Evolutionary conservation across 2,329 filamentous ascomycete species (phyloP), one percentile per base, ranked within the genome.

Genomic region (Leptographium flavum): DNA sequence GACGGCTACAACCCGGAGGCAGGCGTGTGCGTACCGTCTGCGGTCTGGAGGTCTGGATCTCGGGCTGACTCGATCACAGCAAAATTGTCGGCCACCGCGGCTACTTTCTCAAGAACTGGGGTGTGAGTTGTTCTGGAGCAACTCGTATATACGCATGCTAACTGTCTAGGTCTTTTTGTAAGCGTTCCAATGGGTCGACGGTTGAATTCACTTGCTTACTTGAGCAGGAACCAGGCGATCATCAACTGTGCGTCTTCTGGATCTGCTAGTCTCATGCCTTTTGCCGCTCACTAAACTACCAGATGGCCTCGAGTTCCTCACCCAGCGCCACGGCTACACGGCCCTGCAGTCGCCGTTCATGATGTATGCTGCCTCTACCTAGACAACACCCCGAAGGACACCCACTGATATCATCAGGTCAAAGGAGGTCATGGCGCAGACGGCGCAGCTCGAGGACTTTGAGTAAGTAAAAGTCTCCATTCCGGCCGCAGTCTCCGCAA

Each of bases 341-440:
- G 81, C 85, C 8, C 78, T 90, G 53, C 85, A 92, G 58, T 83
- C 90, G 2, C 88, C 88, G 2, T 87, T 87, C 59, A 93, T 98
- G 70, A 94, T 96, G 85, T 75, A 45, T 7, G 48, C 4, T 5
- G 9, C 10, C 30, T 17, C 28, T 28, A 17, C 7, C 13, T 0
- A 8, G 22, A n/a, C 10, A 11, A n/a, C 25, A 17, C 8, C 2
- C 4, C n/a, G 3, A 13, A 28, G 7, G 14, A 19, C 6, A 27
- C 27, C 45, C 14, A 44, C 42, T 28, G 6, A 17, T 21, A n/a
- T 27, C 7, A 10, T 7, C n/a, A 52, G 50, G 50, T 46, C 90
- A 51, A 84, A 85, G 63, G 85, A 94, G 42, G 82, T 87, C 62
- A 98, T 98, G 92, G 88, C 84, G 49, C 96, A 96, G 72, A 98